A percentile compares a stretch with the other conserved stretches of the same genome.
These are phyloP conservation scores for Coniella lustricola DNA, from an alignment of 2,329 filamentous ascomycete genomes.

Conservation along the genomic window DNA sequence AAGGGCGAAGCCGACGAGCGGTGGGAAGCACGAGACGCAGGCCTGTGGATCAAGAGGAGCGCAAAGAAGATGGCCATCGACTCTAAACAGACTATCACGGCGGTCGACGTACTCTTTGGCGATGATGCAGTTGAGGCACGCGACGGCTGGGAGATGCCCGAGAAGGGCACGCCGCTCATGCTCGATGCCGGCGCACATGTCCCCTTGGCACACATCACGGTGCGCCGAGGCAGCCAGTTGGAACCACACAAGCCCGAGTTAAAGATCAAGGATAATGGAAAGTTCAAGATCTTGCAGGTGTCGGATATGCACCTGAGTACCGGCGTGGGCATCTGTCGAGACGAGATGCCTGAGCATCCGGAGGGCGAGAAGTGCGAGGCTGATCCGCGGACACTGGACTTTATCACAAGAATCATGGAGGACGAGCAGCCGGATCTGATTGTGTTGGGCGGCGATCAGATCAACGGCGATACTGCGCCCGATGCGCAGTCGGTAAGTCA, in stretches of 20 bases:
- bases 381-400: conserved; percentile 85
- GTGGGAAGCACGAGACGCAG: conserved; percentile 73
- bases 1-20: conserved; percentile 48
- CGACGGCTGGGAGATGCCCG: conserved; percentile 66
- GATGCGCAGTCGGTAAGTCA: conserved; percentile 72
- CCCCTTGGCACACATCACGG: conserved; percentile 67
- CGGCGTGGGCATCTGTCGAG: conserved; percentile 76
- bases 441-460: conserved; percentile 85
- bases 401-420: conserved; percentile 74
- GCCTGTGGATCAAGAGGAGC: conserved; percentile 76
- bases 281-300: conserved; percentile 95
- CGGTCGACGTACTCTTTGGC: conserved; percentile 80
- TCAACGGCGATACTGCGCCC: conserved; percentile 87
- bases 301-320: conserved; percentile 94
- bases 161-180: conserved; percentile 62
- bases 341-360: conserved; percentile 68
- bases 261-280: conserved; percentile 78
- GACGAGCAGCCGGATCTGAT: conserved; percentile 92
- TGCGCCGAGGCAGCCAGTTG: conserved; percentile 63
- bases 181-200: conserved; percentile 56
- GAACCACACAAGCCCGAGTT: conserved; percentile 63
- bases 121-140: conserved; percentile 87
- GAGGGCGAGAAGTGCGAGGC: conserved; percentile 79
- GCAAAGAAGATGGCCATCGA: conserved; percentile 67
- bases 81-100: conserved; percentile 66